A percentile compares a stretch with the other conserved stretches of the same genome.
Conservation (phyloP, 331 rosid genomes). For the Arachis monticola region DNA sequence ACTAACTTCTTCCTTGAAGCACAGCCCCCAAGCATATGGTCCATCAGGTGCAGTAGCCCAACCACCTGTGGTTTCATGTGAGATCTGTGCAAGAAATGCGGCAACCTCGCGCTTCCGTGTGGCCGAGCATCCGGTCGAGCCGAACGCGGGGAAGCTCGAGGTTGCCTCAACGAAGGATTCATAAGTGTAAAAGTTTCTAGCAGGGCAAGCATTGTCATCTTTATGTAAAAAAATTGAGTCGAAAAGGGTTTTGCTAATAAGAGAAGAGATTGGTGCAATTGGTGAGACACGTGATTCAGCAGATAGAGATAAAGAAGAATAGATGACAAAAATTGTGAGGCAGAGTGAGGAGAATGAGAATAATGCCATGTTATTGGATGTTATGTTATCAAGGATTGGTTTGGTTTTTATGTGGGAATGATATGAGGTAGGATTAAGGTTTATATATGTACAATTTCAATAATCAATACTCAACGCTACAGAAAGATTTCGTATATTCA, state of each 20-base stretch:
- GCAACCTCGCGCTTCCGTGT: conserved; percentile 69
- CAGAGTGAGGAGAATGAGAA: conserved; percentile 27
- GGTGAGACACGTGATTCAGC: conserved; percentile 36
- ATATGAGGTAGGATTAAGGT: not conserved
- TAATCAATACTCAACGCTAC: not conserved
- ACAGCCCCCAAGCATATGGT: conserved; percentile 83
- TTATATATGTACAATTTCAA: conserved; percentile 25
- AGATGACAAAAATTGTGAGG: not conserved
- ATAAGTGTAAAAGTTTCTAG: conserved; percentile 66
- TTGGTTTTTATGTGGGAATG: no score
- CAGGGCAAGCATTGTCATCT: conserved; percentile 75
- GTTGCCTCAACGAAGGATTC: conserved; percentile 58
- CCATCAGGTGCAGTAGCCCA: conserved; percentile 89
- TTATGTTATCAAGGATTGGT: not conserved
- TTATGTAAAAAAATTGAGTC: conserved; percentile 67
- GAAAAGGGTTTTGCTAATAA: conserved; percentile 52
- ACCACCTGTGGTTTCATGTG: conserved; percentile 76
- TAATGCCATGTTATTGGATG: conserved; percentile 37
- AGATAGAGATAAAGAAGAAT: conserved; percentile 1
- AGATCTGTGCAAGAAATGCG: conserved; percentile 75
- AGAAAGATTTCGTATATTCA: not conserved
- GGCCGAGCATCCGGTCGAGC: conserved; percentile 39
- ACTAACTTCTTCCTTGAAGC: conserved; percentile 72
- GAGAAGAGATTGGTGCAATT: conserved; percentile 38
- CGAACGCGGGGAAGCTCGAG: conserved; percentile 55